phyloP scores from a whole-genome alignment of 306 rosid genomes.

The Senna tora region DNA sequence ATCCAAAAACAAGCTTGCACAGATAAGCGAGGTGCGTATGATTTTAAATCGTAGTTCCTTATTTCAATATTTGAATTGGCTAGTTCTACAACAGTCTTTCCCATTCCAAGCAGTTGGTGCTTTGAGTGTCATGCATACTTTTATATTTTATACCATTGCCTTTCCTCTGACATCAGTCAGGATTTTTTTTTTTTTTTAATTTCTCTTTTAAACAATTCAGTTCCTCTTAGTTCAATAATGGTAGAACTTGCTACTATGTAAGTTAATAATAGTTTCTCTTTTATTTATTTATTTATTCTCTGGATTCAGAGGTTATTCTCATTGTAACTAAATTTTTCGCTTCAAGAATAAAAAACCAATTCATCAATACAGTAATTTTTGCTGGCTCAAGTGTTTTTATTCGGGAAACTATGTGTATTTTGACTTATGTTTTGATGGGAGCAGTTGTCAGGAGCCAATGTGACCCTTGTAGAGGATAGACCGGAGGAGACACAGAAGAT shows the following conservation, averaged over 20 bases:
- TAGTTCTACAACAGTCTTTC: constrained; percentile 8
- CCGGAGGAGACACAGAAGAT: constrained; percentile 75
- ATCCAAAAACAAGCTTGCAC: constrained; percentile 92
- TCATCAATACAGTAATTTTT: background rate
- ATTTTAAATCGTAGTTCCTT: constrained; percentile 31
- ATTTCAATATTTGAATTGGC: constrained; percentile 25
- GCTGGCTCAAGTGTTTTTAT: background rate
- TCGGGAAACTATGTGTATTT: constrained; percentile 16
- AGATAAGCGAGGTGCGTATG: constrained; percentile 86
- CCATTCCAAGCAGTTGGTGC: background rate
- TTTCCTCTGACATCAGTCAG: background rate
- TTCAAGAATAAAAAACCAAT: background rate
- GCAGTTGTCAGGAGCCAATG: constrained; percentile 97
- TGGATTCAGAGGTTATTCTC: constrained; percentile 10
- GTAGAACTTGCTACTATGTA: background rate
- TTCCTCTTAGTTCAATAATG: constrained; percentile 28
- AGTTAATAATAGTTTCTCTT: constrained; percentile 15
- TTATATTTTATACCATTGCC: background rate
- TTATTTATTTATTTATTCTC: background rate
- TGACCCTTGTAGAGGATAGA: constrained; percentile 83
- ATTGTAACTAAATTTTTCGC: background rate
- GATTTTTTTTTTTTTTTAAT: background rate
- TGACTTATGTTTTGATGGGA: constrained; percentile 34
- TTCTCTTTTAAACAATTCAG: background rate
- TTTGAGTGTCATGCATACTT: background rate